Base-by-base conservation (phyloP, 2,329 filamentous ascomycete species). In the Paraphaeosphaeria minitans region DNA sequence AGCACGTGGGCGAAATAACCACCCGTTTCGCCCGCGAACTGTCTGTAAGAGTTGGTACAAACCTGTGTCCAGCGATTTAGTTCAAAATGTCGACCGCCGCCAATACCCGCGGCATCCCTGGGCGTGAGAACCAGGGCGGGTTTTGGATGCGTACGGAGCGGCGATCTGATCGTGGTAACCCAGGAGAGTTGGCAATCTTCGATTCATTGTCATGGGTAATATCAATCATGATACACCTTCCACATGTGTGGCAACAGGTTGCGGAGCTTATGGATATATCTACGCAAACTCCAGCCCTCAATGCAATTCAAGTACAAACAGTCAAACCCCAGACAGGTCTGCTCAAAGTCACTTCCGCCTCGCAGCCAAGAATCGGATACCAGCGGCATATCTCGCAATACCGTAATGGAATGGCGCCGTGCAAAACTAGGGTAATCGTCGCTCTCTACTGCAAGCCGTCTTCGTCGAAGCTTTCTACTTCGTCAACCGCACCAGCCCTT, bases 381-480 rank as follows among this genome's bases (percentile, higher is more conserved):
- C 12, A 3, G n/a, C 37, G 29, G 10, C 45, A 50, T 24, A 31
- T 37, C 47, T 37, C 14, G 19, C 5, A 24, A 50, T 8, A 35
- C 14, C 33, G 12, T 49, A 31, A 4, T 29, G 13, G 16, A 12
- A 22, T 19, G 22, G 1, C 31, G 6, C 24, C 6, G 19, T 52
- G n/a, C 33, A 19, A 49, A 7, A 29, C 27, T 22, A 13, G 43
- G 37, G 37, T 8, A 39, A 7, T n/a, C 43, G 16, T 9, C 31
- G 10, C 42, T 42, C n/a, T 43, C 56, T 59, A 65, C 62, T 58
- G 64, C 64, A 70, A 42, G 0, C 77, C 81, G 3, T 81, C 79
- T 13, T 81, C 81, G 71, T 96, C 95, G 71, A 97, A 84, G 2
- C 87, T 89, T 75, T 97, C 91, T 3, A 99, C 94, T 70, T 97